These are phyloP conservation scores for Lumnitzera racemosa DNA, from an alignment of 345 rosid species.

Conservation along the genomic window DNA sequence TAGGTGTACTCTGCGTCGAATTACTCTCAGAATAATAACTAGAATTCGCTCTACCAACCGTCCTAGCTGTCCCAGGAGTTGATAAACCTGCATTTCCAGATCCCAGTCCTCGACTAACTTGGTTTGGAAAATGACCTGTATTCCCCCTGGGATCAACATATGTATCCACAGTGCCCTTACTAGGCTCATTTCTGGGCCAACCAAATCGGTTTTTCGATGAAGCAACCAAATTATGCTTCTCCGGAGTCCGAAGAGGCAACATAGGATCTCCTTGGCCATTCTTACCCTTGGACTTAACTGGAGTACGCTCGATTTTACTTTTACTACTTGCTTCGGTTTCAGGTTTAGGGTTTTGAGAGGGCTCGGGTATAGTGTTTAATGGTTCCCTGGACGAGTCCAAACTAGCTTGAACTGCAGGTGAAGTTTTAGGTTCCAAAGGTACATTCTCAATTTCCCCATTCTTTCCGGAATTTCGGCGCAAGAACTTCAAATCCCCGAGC, in stretches of 20 bases:
- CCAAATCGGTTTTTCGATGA: conserved; percentile 49
- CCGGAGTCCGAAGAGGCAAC: conserved; percentile 71
- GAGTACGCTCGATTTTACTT: conserved; percentile 50
- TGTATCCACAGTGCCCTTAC: conserved; percentile 7
- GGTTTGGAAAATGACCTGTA: conserved; percentile 5
- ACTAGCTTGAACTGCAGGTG: conserved; percentile 33
- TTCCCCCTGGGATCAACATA: conserved; percentile 28
- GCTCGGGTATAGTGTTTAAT: conserved; percentile 51
- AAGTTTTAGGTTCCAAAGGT: conserved; percentile 47
- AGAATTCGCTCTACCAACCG: conserved; percentile 32
- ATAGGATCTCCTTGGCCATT: conserved; percentile 40
- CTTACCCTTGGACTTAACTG: conserved; percentile 51
- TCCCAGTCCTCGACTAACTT: conserved; percentile 10
- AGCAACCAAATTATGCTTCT: conserved; percentile 35
- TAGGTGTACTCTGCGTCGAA: conserved; percentile 87
- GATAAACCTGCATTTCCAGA: conserved; percentile 17
- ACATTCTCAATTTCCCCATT: conserved; percentile 72
- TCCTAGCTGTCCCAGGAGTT: conserved; percentile 54
- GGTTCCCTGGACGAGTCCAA: conserved; percentile 61
- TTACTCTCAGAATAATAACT: conserved; percentile 34
- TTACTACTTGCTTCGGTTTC: conserved; percentile 30
- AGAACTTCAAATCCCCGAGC: conserved; percentile 60
- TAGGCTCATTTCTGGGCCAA: conserved; percentile 52
- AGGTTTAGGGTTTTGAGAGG: conserved; percentile 21
- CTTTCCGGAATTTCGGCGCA: conserved; percentile 50